Conservation (phyloP, 2,329 filamentous ascomycete genomes). For the Fusarium palustre region DNA sequence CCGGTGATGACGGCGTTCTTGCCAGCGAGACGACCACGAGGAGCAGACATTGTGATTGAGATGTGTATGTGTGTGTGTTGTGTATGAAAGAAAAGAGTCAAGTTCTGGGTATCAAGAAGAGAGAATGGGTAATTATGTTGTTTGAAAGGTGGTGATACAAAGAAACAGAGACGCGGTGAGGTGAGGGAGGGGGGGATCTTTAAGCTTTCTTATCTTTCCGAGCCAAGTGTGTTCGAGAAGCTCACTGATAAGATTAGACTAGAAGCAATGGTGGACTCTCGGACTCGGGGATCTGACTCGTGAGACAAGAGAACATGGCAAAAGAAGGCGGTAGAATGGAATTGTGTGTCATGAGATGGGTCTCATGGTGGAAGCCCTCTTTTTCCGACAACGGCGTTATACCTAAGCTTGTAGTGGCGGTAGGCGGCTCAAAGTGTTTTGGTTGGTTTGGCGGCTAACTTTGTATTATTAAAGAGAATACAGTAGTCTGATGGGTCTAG, state of each 20-base stretch:
- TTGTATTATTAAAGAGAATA: slow-evolving; percentile 29
- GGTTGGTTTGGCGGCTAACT: neutral
- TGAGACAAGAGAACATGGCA: neutral
- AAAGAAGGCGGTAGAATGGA: slow-evolving; percentile 1
- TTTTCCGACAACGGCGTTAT: slow-evolving; percentile 35
- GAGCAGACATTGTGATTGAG: slow-evolving; percentile 33
- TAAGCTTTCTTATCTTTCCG: slow-evolving; percentile 27
- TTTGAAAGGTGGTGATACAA: slow-evolving; percentile 14
- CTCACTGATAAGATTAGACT: slow-evolving; percentile 29
- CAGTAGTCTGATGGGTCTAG: slow-evolving; percentile 17
- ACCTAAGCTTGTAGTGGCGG: slow-evolving; percentile 6
- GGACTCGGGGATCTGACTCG: neutral
- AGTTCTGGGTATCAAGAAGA: slow-evolving; percentile 13
- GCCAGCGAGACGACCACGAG: slow-evolving; percentile 65
- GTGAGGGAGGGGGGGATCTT: slow-evolving; percentile 3
- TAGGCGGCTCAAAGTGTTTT: slow-evolving; percentile 15
- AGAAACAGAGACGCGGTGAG: slow-evolving; percentile 4
- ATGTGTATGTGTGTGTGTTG: slow-evolving; percentile 35
- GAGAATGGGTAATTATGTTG: neutral
- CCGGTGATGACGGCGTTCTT: slow-evolving; percentile 82
- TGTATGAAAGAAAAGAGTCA: neutral
- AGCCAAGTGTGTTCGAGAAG: slow-evolving; percentile 22
- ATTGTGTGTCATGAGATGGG: slow-evolving; percentile 6
- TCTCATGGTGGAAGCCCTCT: slow-evolving; percentile 3
- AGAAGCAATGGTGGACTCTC: neutral